These are phyloP conservation scores for Kingdonia uniflora DNA, from an alignment of 164 flowering plant genomes.

Conservation along the genomic window DNA sequence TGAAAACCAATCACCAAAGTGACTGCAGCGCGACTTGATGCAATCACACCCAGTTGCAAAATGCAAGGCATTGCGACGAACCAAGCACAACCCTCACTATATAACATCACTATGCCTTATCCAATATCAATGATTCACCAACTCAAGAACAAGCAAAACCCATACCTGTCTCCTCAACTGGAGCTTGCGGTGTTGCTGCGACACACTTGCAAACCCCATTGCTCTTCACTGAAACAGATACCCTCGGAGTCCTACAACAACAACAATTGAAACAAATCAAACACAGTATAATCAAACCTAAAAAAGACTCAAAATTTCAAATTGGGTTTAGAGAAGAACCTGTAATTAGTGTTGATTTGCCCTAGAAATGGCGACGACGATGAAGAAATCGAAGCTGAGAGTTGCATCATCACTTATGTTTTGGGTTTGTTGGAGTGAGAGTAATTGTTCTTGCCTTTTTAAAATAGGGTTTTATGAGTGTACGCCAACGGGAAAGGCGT, in stretches of 20 bases:
- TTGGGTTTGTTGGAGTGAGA: no score
- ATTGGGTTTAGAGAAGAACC: neutral
- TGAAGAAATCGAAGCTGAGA: slow-evolving; percentile 37
- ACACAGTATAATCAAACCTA: no score
- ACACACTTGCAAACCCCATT: slow-evolving; percentile 36
- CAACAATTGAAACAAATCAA: slow-evolving; percentile 17
- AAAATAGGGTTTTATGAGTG: no score
- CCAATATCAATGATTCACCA: neutral
- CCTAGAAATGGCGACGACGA: slow-evolving; percentile 46
- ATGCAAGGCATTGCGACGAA: no score
- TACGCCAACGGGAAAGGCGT: no score
- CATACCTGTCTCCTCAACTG: slow-evolving; percentile 40
- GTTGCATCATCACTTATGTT: slow-evolving; percentile 20
- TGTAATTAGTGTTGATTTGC: slow-evolving; percentile 19
- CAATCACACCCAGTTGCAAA: no score
- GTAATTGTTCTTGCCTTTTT: no score
- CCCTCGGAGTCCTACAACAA: slow-evolving; percentile 24
- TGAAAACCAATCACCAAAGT: neutral
- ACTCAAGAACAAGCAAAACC: neutral
- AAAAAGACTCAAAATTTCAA: neutral
- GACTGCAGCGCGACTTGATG: neutral
- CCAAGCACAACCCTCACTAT: no score
- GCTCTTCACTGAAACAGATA: slow-evolving; percentile 18
- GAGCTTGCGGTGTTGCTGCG: slow-evolving; percentile 28
- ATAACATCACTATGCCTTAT: no score